phyloP scores from a whole-genome alignment of 768 basidiomycete genomes.

The Hericium rajendrae region DNA sequence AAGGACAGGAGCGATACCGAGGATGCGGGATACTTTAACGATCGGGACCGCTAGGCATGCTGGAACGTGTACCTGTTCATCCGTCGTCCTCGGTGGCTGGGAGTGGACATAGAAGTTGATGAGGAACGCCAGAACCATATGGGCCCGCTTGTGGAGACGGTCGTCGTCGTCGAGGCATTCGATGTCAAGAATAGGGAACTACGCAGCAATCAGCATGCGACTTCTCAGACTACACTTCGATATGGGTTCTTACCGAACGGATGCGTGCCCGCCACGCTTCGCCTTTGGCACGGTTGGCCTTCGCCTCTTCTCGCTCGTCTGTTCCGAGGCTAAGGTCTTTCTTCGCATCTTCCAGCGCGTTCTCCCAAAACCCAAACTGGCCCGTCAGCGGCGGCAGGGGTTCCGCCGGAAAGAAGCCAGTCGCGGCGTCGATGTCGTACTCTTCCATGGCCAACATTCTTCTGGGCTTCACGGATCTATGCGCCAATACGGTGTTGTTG shows the following conservation, averaged over 20 bases:
- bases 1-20: conserved; percentile 87
- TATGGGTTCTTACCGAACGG: conserved; percentile 40
- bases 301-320: conserved; percentile 38
- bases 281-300: conserved; percentile 42
- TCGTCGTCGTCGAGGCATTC: conserved; percentile 41
- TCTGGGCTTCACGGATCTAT: background rate
- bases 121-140: conserved; percentile 83
- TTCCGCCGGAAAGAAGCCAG: conserved; percentile 77
- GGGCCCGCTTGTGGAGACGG: conserved; percentile 70
- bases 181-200: conserved; percentile 70
- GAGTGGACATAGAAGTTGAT: conserved; percentile 89
- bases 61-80: conserved; percentile 50
- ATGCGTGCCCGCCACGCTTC: conserved; percentile 61
- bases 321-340: conserved; percentile 47
- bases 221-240: background rate
- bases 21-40: conserved; percentile 57
- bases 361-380: conserved; percentile 63
- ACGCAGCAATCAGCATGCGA: background rate
- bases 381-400: conserved; percentile 48
- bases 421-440: conserved; percentile 46
- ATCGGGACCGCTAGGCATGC: conserved; percentile 70
- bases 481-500: conserved; percentile 4
- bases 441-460: conserved; percentile 17
- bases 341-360: conserved; percentile 45
- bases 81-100: conserved; percentile 33